Conservation (phyloP, 2,329 filamentous ascomycete genomes). For the Scleromitrula shiraiana region DNA sequence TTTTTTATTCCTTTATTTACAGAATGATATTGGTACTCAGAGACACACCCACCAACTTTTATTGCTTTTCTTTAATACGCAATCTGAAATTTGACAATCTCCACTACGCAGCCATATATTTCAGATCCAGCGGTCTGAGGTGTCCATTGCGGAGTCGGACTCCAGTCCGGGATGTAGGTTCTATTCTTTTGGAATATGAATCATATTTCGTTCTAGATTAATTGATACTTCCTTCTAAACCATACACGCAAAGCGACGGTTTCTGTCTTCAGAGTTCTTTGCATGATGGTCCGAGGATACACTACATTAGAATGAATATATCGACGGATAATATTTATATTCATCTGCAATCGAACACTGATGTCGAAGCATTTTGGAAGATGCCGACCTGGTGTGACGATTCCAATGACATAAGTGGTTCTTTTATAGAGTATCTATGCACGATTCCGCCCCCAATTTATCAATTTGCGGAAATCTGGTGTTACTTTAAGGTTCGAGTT, state of each 20-base stretch:
- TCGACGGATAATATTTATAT: too few species aligned
- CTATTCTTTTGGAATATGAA: not conserved
- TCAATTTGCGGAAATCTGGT: constrained; percentile 1
- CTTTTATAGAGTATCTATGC: constrained; percentile 3
- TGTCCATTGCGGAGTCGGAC: not conserved
- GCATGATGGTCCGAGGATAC: too few species aligned
- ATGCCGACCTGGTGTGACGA: not conserved
- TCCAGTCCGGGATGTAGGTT: not conserved
- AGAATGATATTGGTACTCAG: not conserved
- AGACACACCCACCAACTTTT: too few species aligned
- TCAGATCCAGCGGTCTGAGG: not conserved
- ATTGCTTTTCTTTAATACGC: too few species aligned
- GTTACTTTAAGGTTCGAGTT: not conserved
- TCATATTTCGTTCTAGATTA: not conserved
- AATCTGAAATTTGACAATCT: too few species aligned
- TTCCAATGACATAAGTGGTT: constrained; percentile 7
- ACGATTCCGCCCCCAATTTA: constrained; percentile 7
- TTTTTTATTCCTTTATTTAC: constrained; percentile 1
- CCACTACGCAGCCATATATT: not conserved
- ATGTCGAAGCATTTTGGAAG: not conserved
- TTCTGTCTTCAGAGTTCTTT: not conserved
- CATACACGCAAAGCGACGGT: not conserved
- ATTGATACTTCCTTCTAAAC: not conserved
- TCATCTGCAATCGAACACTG: not conserved
- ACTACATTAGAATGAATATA: too few species aligned